Percentiles rank a stretch among this genome's conserved stretches.
phyloP scores from a whole-genome alignment of 106 monocot species.

The Phalaenopsis equestris region DNA sequence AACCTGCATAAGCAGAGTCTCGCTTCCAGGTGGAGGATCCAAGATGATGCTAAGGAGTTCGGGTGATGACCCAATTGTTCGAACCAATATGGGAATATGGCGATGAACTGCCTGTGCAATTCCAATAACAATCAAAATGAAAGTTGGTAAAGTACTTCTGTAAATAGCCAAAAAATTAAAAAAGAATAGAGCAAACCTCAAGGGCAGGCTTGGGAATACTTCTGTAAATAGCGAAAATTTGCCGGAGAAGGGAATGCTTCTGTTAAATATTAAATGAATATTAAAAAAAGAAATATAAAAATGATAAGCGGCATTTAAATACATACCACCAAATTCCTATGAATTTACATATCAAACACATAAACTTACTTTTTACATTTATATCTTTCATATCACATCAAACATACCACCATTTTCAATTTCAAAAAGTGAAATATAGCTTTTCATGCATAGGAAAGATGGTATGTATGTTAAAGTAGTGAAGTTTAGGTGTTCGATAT shows the following conservation, averaged over 20 bases:
- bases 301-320: no score
- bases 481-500: no score
- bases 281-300: not conserved
- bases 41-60: constrained; percentile 75
- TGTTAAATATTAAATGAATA: constrained; percentile 20
- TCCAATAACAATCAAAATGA: constrained; percentile 13
- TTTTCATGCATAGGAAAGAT: no score
- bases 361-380: no score
- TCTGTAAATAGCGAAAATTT: constrained; percentile 61
- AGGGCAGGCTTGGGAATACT: constrained; percentile 58
- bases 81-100: constrained; percentile 80
- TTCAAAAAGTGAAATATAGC: no score
- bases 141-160: not conserved
- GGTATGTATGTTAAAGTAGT: no score
- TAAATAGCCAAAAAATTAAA: no score
- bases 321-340: no score
- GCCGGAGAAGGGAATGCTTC: constrained; percentile 84
- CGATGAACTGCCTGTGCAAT: constrained; percentile 80
- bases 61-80: constrained; percentile 65
- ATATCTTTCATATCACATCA: no score
- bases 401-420: no score
- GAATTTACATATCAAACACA: no score
- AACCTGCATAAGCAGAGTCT: constrained; percentile 74
- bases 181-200: constrained; percentile 29
- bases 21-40: constrained; percentile 69